phyloP scores from a whole-genome alignment of 768 basidiomycete species.

The Agrocybe pediades region DNA sequence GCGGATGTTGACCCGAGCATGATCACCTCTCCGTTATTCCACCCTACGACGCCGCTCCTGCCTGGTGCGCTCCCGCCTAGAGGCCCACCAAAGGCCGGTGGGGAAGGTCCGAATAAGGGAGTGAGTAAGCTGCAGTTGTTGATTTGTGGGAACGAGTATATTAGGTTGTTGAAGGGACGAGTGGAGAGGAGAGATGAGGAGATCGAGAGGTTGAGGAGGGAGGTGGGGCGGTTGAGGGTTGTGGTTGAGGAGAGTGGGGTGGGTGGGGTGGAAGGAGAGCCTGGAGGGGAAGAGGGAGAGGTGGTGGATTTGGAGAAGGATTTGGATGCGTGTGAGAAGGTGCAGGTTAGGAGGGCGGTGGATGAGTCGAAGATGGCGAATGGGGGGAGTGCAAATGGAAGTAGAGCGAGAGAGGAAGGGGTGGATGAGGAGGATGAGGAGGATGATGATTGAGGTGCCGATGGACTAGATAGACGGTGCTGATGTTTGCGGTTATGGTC shows the following conservation, averaged over 20 bases:
- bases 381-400: too few relatives aligned
- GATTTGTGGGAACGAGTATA: constrained; percentile 89
- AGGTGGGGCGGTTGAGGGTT: constrained; percentile 61
- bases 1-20: constrained; percentile 18
- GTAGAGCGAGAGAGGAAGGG: background rate
- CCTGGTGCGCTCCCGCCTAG: constrained; percentile 90
- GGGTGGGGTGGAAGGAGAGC: constrained; percentile 47
- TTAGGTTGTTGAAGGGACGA: constrained; percentile 73
- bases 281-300: constrained; percentile 43
- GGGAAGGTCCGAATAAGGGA: constrained; percentile 92
- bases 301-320: constrained; percentile 58
- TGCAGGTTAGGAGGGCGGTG: background rate
- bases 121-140: constrained; percentile 93
- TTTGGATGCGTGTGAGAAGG: constrained; percentile 54
- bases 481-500: too few relatives aligned
- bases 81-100: constrained; percentile 81
- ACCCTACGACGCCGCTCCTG: constrained; percentile 67
- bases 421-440: background rate
- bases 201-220: constrained; percentile 64
- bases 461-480: background rate
- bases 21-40: constrained; percentile 24
- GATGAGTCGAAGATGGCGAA: too few relatives aligned
- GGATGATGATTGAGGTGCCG: background rate
- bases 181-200: constrained; percentile 82
- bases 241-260: constrained; percentile 62